These are phyloP conservation scores for Cnidoscolus chayamansa DNA, from an alignment of 441 rosid species.

Conservation along the genomic window DNA sequence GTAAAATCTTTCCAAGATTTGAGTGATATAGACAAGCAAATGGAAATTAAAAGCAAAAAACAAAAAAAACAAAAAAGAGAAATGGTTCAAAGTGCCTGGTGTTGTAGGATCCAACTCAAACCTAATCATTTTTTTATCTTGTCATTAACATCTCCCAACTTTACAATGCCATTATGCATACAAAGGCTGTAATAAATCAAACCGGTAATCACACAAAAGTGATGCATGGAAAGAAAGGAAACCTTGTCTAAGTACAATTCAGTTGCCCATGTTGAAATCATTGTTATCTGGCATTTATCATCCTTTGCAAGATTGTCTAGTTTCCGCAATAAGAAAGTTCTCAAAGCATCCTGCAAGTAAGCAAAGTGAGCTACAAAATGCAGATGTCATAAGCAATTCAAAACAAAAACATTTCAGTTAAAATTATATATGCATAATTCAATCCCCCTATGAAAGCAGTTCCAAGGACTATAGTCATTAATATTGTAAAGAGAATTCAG, in stretches of 20 bases:
- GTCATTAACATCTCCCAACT: slow-evolving; percentile 16
- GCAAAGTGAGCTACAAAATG: slow-evolving; percentile 23
- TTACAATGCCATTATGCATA: slow-evolving; percentile 13
- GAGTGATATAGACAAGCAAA: not conserved
- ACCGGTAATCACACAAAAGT: slow-evolving; percentile 12
- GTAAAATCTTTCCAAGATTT: not conserved
- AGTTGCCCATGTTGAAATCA: slow-evolving; percentile 99
- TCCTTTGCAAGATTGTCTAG: slow-evolving; percentile 91
- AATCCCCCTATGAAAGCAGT: not conserved
- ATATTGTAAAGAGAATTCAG: not conserved
- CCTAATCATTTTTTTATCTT: slow-evolving; percentile 7
- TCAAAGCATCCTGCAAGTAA: slow-evolving; percentile 87
- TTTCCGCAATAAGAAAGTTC: slow-evolving; percentile 90
- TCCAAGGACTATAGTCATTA: not conserved
- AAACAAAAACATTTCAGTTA: slow-evolving; percentile 6
- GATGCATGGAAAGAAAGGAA: slow-evolving; percentile 32
- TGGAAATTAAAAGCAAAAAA: not conserved
- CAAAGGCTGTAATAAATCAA: slow-evolving; percentile 14
- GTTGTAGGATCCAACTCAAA: slow-evolving; percentile 8
- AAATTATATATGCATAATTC: not conserved
- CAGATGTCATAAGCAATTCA: slow-evolving; percentile 1
- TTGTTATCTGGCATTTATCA: slow-evolving; percentile 95
- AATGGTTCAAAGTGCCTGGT: not conserved
- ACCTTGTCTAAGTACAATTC: slow-evolving; percentile 99
- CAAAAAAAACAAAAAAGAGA: not conserved